Evolutionary conservation across 1,284 basidiomycete species (phyloP), one percentile per base, ranked within the genome.

Genomic region (Mycosarcoma mackinlayi): DNA sequence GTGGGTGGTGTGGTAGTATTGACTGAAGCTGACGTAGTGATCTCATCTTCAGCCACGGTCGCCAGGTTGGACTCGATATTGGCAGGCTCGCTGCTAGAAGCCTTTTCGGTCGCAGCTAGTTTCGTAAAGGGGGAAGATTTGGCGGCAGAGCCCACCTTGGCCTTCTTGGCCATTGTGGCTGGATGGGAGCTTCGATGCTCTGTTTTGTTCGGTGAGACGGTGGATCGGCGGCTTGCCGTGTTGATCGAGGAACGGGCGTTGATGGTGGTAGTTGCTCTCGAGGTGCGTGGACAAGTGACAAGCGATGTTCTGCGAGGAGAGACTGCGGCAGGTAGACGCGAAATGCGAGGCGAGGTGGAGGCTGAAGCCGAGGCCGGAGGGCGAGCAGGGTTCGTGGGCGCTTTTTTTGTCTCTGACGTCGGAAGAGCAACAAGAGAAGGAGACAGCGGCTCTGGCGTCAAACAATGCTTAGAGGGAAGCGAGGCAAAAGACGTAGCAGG

Each of bases 81-180:
- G 16, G 18, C 33, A 10, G 28, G n/a, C n/a, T n/a, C n/a, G n/a
- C n/a, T n/a, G n/a, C n/a, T n/a, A n/a, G n/a, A n/a, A n/a, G 44
- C 18, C 27, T 56, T 33, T 11, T 45, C 34, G 6, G 41, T 23
- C 4, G 48, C 39, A 16, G 47, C 33, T 6, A 28, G 34, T 40
- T 63, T 69, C 16, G 61, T 54, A 35, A 70, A 70, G 28, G 67
- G 67, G 11, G 60, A 60, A 6, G 60, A 57, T 37, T 64, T 64
- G 56, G 60, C 61, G 28, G 49, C 41, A 16, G 67, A 59, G 31
- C 60, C 56, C 28, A 64, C 47, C 61, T 66, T 71, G 62, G 54
- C 55, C 59, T 71, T 71, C 58, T 71, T 71, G 53, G 52, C 53
- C 58, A 62, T 64, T 30, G 37, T 30, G 23, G 50, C 50, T 18